Evolutionary conservation across 305 asterid genomes (phyloP).

Genomic region (Solanum aculeatissimum): DNA sequence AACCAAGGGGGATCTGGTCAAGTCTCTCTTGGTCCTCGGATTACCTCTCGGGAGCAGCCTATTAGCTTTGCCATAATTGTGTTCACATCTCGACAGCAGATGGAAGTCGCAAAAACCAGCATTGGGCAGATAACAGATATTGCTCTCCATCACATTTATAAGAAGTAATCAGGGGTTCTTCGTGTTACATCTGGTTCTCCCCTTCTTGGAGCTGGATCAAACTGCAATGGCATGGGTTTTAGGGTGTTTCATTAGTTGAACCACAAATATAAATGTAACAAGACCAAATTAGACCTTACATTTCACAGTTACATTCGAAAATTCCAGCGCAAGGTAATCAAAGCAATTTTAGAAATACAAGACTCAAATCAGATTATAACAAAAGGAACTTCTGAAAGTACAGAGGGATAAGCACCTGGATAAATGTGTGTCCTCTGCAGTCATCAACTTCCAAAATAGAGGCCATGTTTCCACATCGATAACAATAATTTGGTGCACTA

Average conservation of each 20-base stretch:
- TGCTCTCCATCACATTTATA: neutral
- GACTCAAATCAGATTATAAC: neutral
- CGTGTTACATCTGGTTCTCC: slow-evolving; percentile 11
- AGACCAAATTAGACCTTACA: neutral
- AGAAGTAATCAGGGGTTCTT: slow-evolving; percentile 10
- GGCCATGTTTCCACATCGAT: slow-evolving; percentile 99
- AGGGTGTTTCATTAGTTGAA: neutral
- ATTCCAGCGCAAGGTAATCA: neutral
- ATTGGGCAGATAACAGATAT: neutral
- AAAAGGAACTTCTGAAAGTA: neutral
- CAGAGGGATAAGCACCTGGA: slow-evolving; percentile 50
- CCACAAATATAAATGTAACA: neutral
- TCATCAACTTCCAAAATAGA: slow-evolving; percentile 97
- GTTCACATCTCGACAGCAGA: slow-evolving; percentile 5
- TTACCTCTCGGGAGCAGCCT: slow-evolving; percentile 4
- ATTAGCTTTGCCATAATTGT: slow-evolving; percentile 1
- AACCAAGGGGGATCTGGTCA: slow-evolving; percentile 20
- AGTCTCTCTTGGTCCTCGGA: slow-evolving; percentile 13
- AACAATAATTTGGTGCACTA: slow-evolving; percentile 94
- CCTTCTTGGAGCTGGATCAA: slow-evolving; percentile 14
- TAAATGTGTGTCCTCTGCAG: slow-evolving; percentile 76
- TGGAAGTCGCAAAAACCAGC: neutral
- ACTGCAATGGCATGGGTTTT: neutral
- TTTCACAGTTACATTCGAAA: neutral
- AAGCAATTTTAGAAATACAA: neutral